Conservation (phyloP, 2,329 filamentous ascomycete species). For the Fusarium dlaminii region DNA sequence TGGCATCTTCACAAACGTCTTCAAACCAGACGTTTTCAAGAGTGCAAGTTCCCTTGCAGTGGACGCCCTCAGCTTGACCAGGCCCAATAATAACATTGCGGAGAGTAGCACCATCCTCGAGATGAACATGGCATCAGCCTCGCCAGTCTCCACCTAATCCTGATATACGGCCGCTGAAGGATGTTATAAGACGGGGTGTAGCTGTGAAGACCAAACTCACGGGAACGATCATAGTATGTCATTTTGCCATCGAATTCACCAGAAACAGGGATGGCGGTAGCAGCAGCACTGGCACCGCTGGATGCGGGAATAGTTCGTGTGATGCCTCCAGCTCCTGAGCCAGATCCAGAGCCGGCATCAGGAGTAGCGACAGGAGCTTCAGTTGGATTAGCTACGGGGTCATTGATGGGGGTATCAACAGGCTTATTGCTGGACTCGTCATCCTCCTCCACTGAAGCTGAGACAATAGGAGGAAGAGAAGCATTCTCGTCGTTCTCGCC, state of each 20-base stretch:
- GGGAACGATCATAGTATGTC: conserved; percentile 36
- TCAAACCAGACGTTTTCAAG: conserved; percentile 53
- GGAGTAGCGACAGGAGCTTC: not conserved
- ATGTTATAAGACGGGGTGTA: not conserved
- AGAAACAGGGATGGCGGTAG: conserved; percentile 34
- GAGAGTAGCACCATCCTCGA: conserved; percentile 60
- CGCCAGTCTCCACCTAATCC: conserved; percentile 42
- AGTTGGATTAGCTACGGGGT: not conserved
- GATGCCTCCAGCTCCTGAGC: conserved; percentile 15
- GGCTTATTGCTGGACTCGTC: not conserved
- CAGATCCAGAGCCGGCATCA: not conserved
- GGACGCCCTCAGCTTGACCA: conserved; percentile 59
- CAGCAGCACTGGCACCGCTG: conserved; percentile 21
- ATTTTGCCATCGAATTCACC: conserved; percentile 35
- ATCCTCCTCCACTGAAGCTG: not conserved
- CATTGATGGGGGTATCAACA: not conserved
- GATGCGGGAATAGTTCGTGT: conserved; percentile 35
- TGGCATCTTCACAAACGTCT: conserved; percentile 51
- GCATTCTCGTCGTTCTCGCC: not conserved
- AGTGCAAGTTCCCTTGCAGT: conserved; percentile 59
- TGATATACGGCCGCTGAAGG: conserved; percentile 37
- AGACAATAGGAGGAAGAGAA: not conserved
- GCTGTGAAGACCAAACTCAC: conserved; percentile 1
- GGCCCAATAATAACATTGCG: conserved; percentile 64
- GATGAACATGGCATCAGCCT: conserved; percentile 58